Evolutionary conservation across 208 protist species (phyloP).

Genomic region (Phytomonas sp.): DNA sequence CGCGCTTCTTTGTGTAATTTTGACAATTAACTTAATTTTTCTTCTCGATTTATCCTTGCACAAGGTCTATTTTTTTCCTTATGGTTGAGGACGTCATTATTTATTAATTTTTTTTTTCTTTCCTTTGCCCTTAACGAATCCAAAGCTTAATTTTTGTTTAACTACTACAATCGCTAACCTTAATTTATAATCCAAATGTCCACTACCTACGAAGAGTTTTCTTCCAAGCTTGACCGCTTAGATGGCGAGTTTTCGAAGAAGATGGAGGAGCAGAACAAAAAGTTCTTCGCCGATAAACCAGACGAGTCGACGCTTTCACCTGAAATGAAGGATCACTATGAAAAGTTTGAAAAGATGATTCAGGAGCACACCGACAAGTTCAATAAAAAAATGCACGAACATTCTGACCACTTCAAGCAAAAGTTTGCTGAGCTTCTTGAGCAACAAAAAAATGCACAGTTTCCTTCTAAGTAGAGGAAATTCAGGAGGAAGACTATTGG

Average conservation of each 20-base stretch:
- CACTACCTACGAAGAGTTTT: constrained; percentile 85
- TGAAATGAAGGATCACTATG: constrained; percentile 90
- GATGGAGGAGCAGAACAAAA: constrained; percentile 91
- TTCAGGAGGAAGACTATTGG: not conserved
- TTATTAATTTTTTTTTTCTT: constrained; percentile 2
- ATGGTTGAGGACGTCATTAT: constrained; percentile 5
- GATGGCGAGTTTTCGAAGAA: constrained; percentile 87
- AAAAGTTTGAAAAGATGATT: constrained; percentile 90
- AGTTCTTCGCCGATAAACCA: constrained; percentile 89
- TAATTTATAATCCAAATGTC: constrained; percentile 38
- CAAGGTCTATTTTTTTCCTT: constrained; percentile 12
- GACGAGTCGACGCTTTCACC: constrained; percentile 83
- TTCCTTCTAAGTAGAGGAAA: constrained; percentile 63
- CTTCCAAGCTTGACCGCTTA: constrained; percentile 85
- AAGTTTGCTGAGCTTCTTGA: constrained; percentile 87
- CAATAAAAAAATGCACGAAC: constrained; percentile 90
- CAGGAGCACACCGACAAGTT: constrained; percentile 91
- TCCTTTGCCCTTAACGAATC: constrained; percentile 1
- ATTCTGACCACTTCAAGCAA: constrained; percentile 88
- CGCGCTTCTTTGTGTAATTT: constrained; percentile 8
- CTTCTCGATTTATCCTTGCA: not conserved
- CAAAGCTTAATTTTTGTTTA: not conserved
- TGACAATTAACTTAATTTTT: not conserved
- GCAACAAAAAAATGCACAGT: constrained; percentile 90
- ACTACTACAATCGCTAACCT: too few species aligned